Conservation (phyloP, 345 rosid genomes). For the Sonneratia alba region DNA sequence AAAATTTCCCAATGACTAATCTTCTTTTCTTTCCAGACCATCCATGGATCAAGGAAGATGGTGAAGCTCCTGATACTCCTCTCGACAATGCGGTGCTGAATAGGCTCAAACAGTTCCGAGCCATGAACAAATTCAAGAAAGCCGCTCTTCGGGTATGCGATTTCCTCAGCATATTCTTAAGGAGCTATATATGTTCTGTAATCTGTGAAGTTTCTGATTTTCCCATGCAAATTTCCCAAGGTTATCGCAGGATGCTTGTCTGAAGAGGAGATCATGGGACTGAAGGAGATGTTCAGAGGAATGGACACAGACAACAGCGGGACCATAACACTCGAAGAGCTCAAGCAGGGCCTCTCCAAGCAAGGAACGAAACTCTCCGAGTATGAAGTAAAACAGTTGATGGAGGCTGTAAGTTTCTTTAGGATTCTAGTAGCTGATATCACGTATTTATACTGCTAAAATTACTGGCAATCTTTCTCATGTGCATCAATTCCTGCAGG, state of each 20-base stretch:
- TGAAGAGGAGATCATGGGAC: constrained; percentile 96
- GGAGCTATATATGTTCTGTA: not conserved
- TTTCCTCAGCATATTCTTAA: not conserved
- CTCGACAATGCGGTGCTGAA: constrained; percentile 51
- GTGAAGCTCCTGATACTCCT: constrained; percentile 66
- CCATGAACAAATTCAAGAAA: constrained; percentile 63
- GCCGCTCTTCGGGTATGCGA: constrained; percentile 51
- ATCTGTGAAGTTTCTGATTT: not conserved
- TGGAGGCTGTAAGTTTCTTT: constrained; percentile 77
- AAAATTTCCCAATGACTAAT: not conserved
- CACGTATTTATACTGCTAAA: not conserved
- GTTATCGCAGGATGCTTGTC: constrained; percentile 95
- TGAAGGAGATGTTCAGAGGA: constrained; percentile 86
- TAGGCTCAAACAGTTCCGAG: constrained; percentile 60
- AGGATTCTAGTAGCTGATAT: not conserved
- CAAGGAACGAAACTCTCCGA: constrained; percentile 89
- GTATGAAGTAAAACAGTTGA: constrained; percentile 69
- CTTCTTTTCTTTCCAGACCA: constrained; percentile 24
- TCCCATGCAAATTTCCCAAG: constrained; percentile 21
- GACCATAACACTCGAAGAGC: constrained; percentile 88
- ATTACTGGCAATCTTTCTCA: not conserved
- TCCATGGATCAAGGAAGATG: constrained; percentile 67
- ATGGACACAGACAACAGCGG: constrained; percentile 86
- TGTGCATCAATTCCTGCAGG: constrained; percentile 25
- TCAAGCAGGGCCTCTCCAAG: constrained; percentile 80